phyloP scores from a whole-genome alignment of 345 rosid species.

The Microcos paniculata region DNA sequence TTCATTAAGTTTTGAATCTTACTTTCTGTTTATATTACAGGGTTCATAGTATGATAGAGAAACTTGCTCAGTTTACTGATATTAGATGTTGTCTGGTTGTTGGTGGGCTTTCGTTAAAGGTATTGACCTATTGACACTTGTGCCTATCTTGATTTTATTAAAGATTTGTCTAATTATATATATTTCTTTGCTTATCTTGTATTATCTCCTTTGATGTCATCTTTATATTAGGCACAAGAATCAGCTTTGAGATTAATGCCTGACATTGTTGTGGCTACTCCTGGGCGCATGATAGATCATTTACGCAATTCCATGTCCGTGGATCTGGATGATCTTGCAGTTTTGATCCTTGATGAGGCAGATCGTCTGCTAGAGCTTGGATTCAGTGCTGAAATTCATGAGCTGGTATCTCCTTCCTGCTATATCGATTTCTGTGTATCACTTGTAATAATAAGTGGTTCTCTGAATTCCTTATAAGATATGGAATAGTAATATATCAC shows the following conservation, averaged over 20 bases:
- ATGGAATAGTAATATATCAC: not conserved
- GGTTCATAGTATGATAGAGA: constrained; percentile 94
- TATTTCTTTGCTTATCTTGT: not conserved
- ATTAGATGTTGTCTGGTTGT: constrained; percentile 87
- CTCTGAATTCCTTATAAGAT: not conserved
- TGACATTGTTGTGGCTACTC: constrained; percentile 97
- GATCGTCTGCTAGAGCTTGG: constrained; percentile 97
- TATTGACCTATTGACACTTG: constrained; percentile 23
- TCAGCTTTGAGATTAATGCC: constrained; percentile 88
- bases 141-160: too few species aligned
- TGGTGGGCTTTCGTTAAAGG: constrained; percentile 94
- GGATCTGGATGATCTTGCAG: constrained; percentile 88
- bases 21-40: constrained; percentile 34
- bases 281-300: constrained; percentile 98
- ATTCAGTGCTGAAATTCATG: constrained; percentile 88
- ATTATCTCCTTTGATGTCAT: constrained; percentile 10
- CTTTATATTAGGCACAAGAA: constrained; percentile 69
- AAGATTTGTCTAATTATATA: not conserved
- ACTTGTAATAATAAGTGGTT: not conserved
- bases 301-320: constrained; percentile 94
- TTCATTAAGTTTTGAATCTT: not conserved
- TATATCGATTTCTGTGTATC: not conserved
- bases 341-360: constrained; percentile 93
- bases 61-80: constrained; percentile 84
- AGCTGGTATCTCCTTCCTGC: constrained; percentile 57